phyloP scores from a whole-genome alignment of 805 yeast species.

The Cyberlindnera japonica region DNA sequence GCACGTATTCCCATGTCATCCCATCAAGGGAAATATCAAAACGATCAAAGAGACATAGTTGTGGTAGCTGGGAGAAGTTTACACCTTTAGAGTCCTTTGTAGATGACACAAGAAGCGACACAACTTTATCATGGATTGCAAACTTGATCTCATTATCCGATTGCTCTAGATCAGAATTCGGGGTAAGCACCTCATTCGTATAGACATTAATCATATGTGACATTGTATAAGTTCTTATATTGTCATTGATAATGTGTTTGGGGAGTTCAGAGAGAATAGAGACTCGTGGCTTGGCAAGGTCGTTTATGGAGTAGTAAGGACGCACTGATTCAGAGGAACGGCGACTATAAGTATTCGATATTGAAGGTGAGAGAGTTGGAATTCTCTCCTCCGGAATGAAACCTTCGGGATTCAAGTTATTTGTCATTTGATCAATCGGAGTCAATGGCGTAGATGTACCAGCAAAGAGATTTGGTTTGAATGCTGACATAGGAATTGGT shows the following conservation, averaged over 20 bases:
- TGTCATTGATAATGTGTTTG: conserved; percentile 20
- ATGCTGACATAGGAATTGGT: conserved; percentile 15
- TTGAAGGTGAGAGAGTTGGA: neutral
- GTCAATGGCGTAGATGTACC: conserved; percentile 20
- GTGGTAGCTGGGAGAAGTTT: conserved; percentile 22
- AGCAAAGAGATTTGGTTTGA: conserved; percentile 13
- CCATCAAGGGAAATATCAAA: conserved; percentile 42
- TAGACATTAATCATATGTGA: conserved; percentile 22
- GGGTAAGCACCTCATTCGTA: conserved; percentile 15
- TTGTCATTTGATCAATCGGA: conserved; percentile 23
- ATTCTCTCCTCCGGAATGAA: conserved; percentile 6
- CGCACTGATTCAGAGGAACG: conserved; percentile 1
- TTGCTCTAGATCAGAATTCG: conserved; percentile 1
- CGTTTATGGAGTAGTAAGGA: too few relatives aligned
- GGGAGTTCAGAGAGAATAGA: conserved; percentile 23
- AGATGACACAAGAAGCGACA: neutral
- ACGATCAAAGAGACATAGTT: conserved; percentile 38
- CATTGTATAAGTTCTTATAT: conserved; percentile 7
- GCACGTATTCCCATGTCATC: conserved; percentile 37
- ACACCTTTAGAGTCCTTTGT: conserved; percentile 15
- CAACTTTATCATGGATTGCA: conserved; percentile 16
- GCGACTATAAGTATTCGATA: conserved; percentile 1
- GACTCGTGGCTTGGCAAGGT: conserved; percentile 19
- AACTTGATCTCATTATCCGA: conserved; percentile 9
- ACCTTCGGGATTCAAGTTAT: conserved; percentile 18